phyloP scores from a whole-genome alignment of 1,139 yeast genomes.

The Pichia sp. region DNA sequence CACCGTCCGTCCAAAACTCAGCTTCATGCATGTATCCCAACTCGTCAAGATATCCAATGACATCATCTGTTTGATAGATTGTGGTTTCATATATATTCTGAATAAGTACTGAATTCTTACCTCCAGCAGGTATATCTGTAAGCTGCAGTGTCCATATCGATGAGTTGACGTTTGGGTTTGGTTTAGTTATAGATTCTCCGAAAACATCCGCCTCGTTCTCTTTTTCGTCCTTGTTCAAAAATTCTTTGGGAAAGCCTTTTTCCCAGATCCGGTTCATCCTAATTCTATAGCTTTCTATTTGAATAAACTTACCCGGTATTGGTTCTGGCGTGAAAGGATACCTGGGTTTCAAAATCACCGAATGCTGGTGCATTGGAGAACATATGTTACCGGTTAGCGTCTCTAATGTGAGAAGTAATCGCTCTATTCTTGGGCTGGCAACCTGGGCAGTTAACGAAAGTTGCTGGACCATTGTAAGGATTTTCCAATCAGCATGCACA shows the following conservation, averaged over 20 bases:
- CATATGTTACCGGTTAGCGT: conserved; percentile 33
- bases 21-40: conserved; percentile 67
- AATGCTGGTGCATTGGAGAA: conserved; percentile 27
- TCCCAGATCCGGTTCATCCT: conserved; percentile 32
- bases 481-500: neutral
- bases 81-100: conserved; percentile 72
- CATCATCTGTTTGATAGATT: conserved; percentile 36
- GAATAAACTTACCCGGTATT: conserved; percentile 31
- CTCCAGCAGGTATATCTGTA: conserved; percentile 84
- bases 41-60: conserved; percentile 44
- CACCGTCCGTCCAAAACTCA: conserved; percentile 66
- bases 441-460: conserved; percentile 29
- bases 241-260: neutral
- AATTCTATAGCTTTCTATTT: conserved; percentile 32
- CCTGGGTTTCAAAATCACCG: conserved; percentile 32
- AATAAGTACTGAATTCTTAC: conserved; percentile 59
- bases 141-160: conserved; percentile 62
- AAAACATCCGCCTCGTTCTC: neutral
- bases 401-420: conserved; percentile 26
- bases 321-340: conserved; percentile 33
- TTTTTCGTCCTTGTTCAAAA: neutral
- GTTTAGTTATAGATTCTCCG: conserved; percentile 21
- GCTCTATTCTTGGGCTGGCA: conserved; percentile 19
- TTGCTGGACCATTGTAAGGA: conserved; percentile 34
- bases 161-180: conserved; percentile 18